Base-by-base conservation (phyloP, 164 flowering plant genomes). In the Pachysandra terminalis region DNA sequence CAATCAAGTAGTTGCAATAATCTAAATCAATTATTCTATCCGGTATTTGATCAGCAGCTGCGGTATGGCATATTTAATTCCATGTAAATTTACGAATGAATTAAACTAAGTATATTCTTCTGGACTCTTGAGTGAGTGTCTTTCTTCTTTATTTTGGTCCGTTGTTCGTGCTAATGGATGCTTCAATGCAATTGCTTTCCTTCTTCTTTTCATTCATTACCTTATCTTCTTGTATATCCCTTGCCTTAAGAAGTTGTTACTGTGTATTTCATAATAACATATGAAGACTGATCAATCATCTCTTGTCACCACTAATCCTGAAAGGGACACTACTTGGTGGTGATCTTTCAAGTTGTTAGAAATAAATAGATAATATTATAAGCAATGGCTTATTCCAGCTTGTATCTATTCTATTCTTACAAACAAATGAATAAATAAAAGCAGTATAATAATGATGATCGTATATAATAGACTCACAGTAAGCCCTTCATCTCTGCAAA, bases 141-240 rank as follows among this genome's bases (percentile, higher is more conserved):
- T 66, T 24, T 69, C 66, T 35, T 63, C 37, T 58, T 71, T 64
- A 53, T 48, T 61, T 68, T 52, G 28, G 22, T 68, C 21, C 48
- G 7, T 48, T 73, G 9, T 63, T 61, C 52, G 41, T 76, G 67
- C 22, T 59, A 60, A 68, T 76, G 70, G 70, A 65, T 72, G 69
- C 69, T 68, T 71, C 51, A 45, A 32, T 32, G 37, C 72, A 75
- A 74, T 48, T 59, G 23, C 28, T 45, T 14, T 35, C 53, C 21
- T 68, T 14, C n/a, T 27, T 37, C 21, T 9, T 51, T 52, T 32
- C 24, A 54, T 58, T 51, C 2, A 28, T 37, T 66, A 41, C 23
- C 28, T 19, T 41, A 53, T 37, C 40, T 48, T 61, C 40, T 26
- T 1, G 21, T 41, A 9, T 2, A 8, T 7, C n/a, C n/a, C 51